Evolutionary conservation across 2,329 filamentous ascomycete species (phyloP).

Genomic region (Endocalyx cinctus): DNA sequence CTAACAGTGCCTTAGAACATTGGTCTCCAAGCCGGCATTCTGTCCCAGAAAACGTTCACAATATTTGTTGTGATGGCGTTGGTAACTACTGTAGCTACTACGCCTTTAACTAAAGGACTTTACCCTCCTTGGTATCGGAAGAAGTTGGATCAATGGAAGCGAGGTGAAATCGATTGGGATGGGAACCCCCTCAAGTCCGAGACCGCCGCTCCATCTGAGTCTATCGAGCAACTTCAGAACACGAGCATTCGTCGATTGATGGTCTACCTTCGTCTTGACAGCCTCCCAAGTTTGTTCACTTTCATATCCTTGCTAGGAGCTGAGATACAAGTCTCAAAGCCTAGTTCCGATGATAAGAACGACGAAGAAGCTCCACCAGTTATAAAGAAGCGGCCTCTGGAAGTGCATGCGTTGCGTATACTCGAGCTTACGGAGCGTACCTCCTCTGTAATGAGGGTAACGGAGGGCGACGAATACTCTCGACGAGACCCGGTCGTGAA

Average conservation of each 20-base stretch:
- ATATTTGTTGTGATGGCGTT: constrained; percentile 83
- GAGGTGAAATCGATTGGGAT: constrained; percentile 77
- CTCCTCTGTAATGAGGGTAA: constrained; percentile 91
- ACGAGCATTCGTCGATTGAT: constrained; percentile 59
- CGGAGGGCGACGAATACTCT: constrained; percentile 70
- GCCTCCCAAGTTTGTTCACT: constrained; percentile 74
- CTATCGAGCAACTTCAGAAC: constrained; percentile 27
- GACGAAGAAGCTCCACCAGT: constrained; percentile 15
- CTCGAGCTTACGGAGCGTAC: constrained; percentile 86
- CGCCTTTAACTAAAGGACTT: constrained; percentile 60
- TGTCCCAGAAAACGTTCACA: constrained; percentile 68
- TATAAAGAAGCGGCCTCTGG: constrained; percentile 46
- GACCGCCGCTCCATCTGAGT: constrained; percentile 31
- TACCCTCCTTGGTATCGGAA: constrained; percentile 73
- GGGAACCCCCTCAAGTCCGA: constrained; percentile 47
- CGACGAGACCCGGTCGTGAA: constrained; percentile 81
- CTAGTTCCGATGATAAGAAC: constrained; percentile 14
- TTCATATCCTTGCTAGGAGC: constrained; percentile 75
- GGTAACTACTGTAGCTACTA: constrained; percentile 69
- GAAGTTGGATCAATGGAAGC: constrained; percentile 61
- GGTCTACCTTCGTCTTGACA: constrained; percentile 80
- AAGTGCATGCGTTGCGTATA: constrained; percentile 80
- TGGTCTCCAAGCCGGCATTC: constrained; percentile 66
- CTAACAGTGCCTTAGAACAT: constrained; percentile 48
- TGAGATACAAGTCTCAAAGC: constrained; percentile 23